Evolutionary conservation across 306 rosid species (phyloP), one percentile per base, ranked within the genome.

Genomic region (Coriaria nepalensis): DNA sequence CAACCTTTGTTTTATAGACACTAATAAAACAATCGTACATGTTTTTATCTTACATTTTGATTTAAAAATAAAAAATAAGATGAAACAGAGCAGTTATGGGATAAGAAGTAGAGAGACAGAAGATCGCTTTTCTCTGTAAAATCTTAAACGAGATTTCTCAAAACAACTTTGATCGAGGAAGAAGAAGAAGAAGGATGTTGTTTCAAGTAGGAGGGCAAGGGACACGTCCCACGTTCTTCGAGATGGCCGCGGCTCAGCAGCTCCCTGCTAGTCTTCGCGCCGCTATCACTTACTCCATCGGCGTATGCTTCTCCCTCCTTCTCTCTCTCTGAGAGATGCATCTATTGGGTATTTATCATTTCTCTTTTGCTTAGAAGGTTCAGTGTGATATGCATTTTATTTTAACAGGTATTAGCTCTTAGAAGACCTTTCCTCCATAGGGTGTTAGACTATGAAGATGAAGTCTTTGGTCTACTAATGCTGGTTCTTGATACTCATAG

Each of bases 141-240:
- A 20, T 20, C 29, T 3, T 20, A 20, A 20, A n/a, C n/a, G n/a
- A n/a, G n/a, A n/a, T n/a, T n/a, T n/a, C n/a, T n/a, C n/a, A 20
- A 20, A 20, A 20, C 29, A 20, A 20, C 29, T 20, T 20, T 3
- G 29, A 20, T 20, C 29, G 29, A 20, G n/a, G n/a, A n/a, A 20
- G 29, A 20, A 20, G 29, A 20, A 20, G 13, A 40, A 15, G 49
- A 62, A 49, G 47, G 49, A 90, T 90, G 98, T 66, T 90, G 87
- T 85, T 90, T 41, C 98, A 90, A 76, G 98, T 85, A 10, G 98
- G 95, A 4, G 94, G 95, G 0, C 95, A 85, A 67, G 98, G 98
- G 35, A 81, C 74, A 42, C 95, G 95, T 6, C 97, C 97, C 59
- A 90, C 97, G 44, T 90, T 90, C 92, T 90, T 90, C 69, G 97